Evolutionary conservation across 2,329 filamentous ascomycete species (phyloP).

Genomic region (Aspergillus pseudotamarii): DNA sequence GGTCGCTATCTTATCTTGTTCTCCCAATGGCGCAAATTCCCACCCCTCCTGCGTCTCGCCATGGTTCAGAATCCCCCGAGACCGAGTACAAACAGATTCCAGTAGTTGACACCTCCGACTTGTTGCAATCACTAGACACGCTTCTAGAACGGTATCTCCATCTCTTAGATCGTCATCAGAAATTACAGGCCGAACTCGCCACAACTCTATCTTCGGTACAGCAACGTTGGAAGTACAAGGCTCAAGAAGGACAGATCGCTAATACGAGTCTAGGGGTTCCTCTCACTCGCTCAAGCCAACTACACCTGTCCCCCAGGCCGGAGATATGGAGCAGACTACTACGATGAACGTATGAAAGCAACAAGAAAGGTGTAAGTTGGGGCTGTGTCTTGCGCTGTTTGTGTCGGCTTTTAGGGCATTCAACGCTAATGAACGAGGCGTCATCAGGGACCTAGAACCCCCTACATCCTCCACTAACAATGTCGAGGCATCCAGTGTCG

Average conservation of each 20-base stretch:
- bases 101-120: constrained; percentile 25
- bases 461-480: neutral
- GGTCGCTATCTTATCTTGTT: neutral
- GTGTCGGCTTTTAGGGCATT: neutral
- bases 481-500: neutral
- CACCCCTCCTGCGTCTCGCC: constrained; percentile 38
- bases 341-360: constrained; percentile 55
- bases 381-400: neutral
- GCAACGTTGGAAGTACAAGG: neutral
- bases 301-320: constrained; percentile 49
- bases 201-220: constrained; percentile 44
- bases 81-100: constrained; percentile 20
- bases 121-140: constrained; percentile 40
- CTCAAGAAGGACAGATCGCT: constrained; percentile 7
- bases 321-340: constrained; percentile 52
- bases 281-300: constrained; percentile 53
- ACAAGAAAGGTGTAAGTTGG: constrained; percentile 41
- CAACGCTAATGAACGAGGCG: constrained; percentile 1
- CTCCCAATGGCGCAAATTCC: constrained; percentile 35
- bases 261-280: constrained; percentile 44
- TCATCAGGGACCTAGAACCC: constrained; percentile 18
- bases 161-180: constrained; percentile 48
- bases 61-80: constrained; percentile 31
- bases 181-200: constrained; percentile 41
- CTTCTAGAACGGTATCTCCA: constrained; percentile 47